Conservation (phyloP, 2,329 filamentous ascomycete species). For the Cladophialophora bantiana region DNA sequence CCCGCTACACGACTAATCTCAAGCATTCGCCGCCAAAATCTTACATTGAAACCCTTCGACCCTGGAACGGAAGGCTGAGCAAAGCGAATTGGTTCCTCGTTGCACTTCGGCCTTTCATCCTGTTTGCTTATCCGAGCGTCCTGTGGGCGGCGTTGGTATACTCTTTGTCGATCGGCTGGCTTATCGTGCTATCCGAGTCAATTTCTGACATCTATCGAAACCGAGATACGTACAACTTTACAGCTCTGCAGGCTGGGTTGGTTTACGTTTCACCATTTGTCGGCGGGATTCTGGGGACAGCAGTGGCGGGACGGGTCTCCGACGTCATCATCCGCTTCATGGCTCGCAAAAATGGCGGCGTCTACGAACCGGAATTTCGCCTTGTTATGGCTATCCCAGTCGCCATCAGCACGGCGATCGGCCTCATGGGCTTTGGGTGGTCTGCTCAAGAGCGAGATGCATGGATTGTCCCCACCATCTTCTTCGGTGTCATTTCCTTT, state of each 20-base stretch:
- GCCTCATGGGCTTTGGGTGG: conserved; percentile 97
- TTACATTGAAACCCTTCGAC: conserved; percentile 75
- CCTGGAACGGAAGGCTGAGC: conserved; percentile 79
- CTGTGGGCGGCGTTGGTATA: conserved; percentile 89
- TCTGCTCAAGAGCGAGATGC: conserved; percentile 74
- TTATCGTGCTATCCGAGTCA: conserved; percentile 91
- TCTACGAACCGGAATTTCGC: conserved; percentile 94
- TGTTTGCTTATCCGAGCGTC: conserved; percentile 86
- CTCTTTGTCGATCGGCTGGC: conserved; percentile 87
- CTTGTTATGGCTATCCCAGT: conserved; percentile 87
- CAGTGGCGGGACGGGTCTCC: conserved; percentile 84
- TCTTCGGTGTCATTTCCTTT: conserved; percentile 91
- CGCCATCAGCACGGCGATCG: conserved; percentile 76
- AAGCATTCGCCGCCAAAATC: conserved; percentile 71
- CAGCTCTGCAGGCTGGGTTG: conserved; percentile 78
- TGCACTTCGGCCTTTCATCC: conserved; percentile 78
- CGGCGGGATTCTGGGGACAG: conserved; percentile 87
- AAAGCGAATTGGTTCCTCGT: conserved; percentile 81
- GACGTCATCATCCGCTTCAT: conserved; percentile 84
- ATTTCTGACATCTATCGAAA: conserved; percentile 80
- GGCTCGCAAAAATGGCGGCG: conserved; percentile 83
- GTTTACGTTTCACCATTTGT: conserved; percentile 91
- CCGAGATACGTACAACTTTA: conserved; percentile 76
- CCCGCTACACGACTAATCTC: conserved; percentile 73
- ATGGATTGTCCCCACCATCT: conserved; percentile 92